Evolutionary conservation across 441 rosid species (phyloP).

Genomic region (Pelargonium exstipulatum): DNA sequence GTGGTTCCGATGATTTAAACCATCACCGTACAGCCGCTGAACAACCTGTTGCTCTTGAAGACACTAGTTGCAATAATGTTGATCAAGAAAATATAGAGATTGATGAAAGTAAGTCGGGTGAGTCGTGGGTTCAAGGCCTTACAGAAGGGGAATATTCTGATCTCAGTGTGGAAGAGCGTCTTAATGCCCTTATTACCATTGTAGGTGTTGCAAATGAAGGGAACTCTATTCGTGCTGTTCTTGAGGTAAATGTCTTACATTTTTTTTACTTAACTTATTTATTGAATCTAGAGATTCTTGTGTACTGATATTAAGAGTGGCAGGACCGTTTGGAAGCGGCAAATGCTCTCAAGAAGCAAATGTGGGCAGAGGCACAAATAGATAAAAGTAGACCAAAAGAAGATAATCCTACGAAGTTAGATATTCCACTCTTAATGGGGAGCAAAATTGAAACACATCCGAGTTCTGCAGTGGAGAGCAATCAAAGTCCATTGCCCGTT

Average conservation of each 20-base stretch:
- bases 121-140: conserved; percentile 79
- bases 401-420: conserved; percentile 46
- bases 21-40: conserved; percentile 28
- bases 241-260: conserved; percentile 43
- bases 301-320: conserved; percentile 23
- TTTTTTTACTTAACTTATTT: conserved; percentile 14
- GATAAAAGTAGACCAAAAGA: conserved; percentile 80
- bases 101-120: conserved; percentile 67
- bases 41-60: conserved; percentile 31
- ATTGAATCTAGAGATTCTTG: conserved; percentile 2
- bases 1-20: conserved; percentile 26
- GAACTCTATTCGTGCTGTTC: conserved; percentile 51
- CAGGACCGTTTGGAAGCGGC: conserved; percentile 90
- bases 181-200: conserved; percentile 65
- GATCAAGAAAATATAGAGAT: conserved; percentile 49
- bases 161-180: conserved; percentile 72
- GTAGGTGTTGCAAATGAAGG: conserved; percentile 72
- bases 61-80: conserved; percentile 23
- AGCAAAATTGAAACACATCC: conserved; percentile 45
- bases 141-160: conserved; percentile 71
- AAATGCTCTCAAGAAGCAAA: conserved; percentile 74
- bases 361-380: conserved; percentile 83
- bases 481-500: conserved; percentile 42
- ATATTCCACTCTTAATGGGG: conserved; percentile 41
- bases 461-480: conserved; percentile 32